Base-by-base conservation (phyloP, 768 basidiomycete species). In the Cantharellus cinnabarinus region DNA sequence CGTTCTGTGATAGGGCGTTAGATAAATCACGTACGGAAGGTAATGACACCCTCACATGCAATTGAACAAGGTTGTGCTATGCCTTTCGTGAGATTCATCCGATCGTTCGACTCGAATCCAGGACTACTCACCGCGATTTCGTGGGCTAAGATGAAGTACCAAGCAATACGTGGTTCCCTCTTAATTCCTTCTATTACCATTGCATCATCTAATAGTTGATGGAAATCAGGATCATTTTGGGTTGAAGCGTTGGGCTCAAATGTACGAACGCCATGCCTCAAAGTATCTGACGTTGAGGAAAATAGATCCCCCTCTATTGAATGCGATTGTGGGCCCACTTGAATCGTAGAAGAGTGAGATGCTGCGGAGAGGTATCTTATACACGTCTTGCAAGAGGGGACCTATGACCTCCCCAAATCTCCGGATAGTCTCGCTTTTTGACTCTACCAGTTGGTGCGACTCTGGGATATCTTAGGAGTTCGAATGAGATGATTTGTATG, bases 121-220 rank as follows among this genome's bases (percentile, higher is more conserved):
- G 29, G 34, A n/a, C 14, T 39, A 57, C 64, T 34, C 48, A 65
- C 64, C 41, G 88, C 88, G 63, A 90, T 85, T 66, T 90, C 90
- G 67, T 95, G 94, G 0, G 93, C 90, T 10, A 95, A 75, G 0
- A 85, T 83, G 66, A 93, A 89, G 69, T 84, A 99, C 86, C 89
- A 94, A 10, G 87, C 88, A 40, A 85, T 83, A 61, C 82, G 80
- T 0, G 94, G 89, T 40, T 81, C 74, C 14, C 70, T 70, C 35
- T 75, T 65, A 1, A 74, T 68, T 1, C 81, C 84, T 5, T 64
- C 66, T 58, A 68, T 68, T 15, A 89, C 86, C 41, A 82, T 78
- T 0, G 67, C 68, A 62, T 93, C 86, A 64, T 94, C 87, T 90
- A 29, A 10, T 10, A 54, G 38, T 54, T 7, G 52, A 54, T 14